Conservation (phyloP, 2,329 filamentous ascomycete genomes). For the Fusarium sp. region DNA sequence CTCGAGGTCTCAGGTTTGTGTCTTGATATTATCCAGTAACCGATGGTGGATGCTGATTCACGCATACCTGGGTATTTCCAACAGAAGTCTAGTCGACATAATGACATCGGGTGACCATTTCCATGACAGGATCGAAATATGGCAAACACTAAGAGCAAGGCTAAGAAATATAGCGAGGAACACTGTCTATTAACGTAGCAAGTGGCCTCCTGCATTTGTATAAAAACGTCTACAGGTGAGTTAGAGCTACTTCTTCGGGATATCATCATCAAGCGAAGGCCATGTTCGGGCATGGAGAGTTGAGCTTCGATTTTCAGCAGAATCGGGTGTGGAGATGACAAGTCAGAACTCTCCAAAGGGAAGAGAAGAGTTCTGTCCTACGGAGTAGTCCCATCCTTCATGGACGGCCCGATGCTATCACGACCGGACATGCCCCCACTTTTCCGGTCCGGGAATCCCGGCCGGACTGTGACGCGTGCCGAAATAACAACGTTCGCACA, state of each 20-base stretch:
- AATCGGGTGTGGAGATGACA: neutral
- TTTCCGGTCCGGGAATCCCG: neutral
- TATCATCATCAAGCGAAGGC: neutral
- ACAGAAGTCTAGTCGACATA: neutral
- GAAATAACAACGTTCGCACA: neutral
- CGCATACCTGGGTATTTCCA: neutral
- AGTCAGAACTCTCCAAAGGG: neutral
- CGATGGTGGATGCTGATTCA: neutral
- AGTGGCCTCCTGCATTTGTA: neutral
- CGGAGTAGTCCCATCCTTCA: neutral
- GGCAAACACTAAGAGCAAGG: neutral
- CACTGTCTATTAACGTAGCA: neutral
- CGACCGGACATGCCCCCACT: neutral
- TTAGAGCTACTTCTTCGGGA: neutral
- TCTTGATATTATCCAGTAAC: neutral
- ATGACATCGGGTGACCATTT: neutral
- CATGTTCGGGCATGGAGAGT: neutral
- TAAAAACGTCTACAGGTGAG: neutral
- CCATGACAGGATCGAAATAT: neutral
- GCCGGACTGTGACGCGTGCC: neutral
- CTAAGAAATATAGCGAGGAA: too few species aligned
- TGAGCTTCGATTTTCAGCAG: too few species aligned
- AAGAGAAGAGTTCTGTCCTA: too few species aligned
- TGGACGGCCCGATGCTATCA: neutral
- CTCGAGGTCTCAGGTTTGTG: too few species aligned